Base-by-base conservation (phyloP, 75 land plant genomes). In the Isoetes taiwanensis region DNA sequence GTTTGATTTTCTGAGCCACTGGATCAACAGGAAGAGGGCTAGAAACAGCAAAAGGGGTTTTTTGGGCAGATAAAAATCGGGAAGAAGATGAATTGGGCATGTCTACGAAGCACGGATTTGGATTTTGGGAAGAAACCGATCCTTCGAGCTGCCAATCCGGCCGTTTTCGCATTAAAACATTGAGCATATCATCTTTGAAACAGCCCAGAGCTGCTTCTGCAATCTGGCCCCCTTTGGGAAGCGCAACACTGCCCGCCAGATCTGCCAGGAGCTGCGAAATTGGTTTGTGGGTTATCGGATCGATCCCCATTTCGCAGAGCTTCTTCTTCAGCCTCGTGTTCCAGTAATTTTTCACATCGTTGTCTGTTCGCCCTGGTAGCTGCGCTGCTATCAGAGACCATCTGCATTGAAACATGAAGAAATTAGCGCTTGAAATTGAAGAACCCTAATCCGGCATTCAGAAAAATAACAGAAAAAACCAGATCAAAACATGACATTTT, bases 201-300 rank as follows among this genome's bases (percentile, higher is more conserved):
- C 97, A 90, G 33, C 97, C 97, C n/a, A 90, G 84, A 20, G 97
- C 84, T 10, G 97, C 97, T 56, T 90, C 97, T 0, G 97, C 84
- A 17, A 90, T 79, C 42, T 90, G 84, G 35, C 88, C 84, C 30
- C 82, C 87, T 55, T 80, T 81, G 0, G 84, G 80, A 23, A 71
- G 52, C 27, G 73, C 63, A 37, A 71, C 64, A 50, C 72, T 70
- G 0, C 72, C 72, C 32, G 93, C 94, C 11, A 90, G 85, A 66
- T 90, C 94, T 0, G 97, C 87, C 66, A 86, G 85, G 29, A 90
- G 85, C 68, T 90, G 97, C 37, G 97, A 90, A 61, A 90, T 80
- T 20, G 97, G 97, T 72, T 90, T 90, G 75, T 90, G 97, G 27
- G 97, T 90, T 34, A 90, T 86, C 0, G 88, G 97, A 35, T 90